Evolutionary conservation across 352 stramenopile species (phyloP), one percentile per base, ranked within the genome.

Genomic region (Phytophthora melonis): DNA sequence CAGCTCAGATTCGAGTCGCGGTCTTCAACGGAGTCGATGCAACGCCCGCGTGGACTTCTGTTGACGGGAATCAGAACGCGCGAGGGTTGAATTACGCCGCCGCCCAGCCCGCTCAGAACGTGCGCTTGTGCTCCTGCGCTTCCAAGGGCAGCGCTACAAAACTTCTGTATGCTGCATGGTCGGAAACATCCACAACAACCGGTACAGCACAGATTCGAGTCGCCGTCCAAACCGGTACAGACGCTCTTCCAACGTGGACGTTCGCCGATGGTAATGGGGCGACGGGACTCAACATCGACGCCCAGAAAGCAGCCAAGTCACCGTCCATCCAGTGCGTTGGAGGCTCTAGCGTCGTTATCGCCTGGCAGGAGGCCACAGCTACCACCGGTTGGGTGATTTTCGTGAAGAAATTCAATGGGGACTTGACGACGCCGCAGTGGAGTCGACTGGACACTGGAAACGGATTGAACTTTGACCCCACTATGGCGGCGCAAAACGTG

Each of bases 261-360:
- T 90, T 87, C 47, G 72, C 90, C 11, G 84, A 93, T 55, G 86
- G 85, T 0, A 88, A 84, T 27, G 59, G 52, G 10, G 74, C 63
- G 16, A 77, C 52, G 10, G 83, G 86, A 10, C 53, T 91, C 18
- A 92, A 93, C 52, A 47, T 72, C 18, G 68, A 89, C 43, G 36
- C 32, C 5, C 62, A 70, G 6, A 78, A 79, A 50, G 25, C 32
- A 8, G 87, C 77, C 0, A 73, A 52, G 18, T 21, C 58, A 0
- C 82, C 84, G 5, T 87, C 77, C 0, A 66, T 93, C 1, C 68
- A 77, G 18, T 94, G 88, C 36, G 8, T 77, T n/a, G 60, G 52
- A 32, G 70, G 63, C 32, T 63, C 71, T 2, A 76, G 41, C 21
- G 41, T 93, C 11, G 68, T 90, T 4, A 69, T 90, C 32, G 83